These are phyloP conservation scores for Neopestalotiopsis sp. DNA, from an alignment of 2,329 filamentous ascomycete species.

Conservation along the genomic window DNA sequence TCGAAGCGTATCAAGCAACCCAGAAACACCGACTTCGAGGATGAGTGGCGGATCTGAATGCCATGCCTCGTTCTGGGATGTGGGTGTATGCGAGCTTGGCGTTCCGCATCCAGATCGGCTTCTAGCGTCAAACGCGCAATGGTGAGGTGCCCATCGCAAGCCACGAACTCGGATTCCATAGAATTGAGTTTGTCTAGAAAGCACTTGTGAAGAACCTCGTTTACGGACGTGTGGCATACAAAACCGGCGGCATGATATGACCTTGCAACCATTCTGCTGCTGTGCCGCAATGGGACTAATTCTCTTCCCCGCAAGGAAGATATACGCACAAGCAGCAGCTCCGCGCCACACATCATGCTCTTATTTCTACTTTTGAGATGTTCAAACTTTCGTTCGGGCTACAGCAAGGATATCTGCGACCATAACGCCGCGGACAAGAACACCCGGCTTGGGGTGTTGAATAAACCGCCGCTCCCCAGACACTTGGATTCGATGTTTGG, in stretches of 20 bases:
- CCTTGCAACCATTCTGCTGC: background rate
- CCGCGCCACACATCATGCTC: background rate
- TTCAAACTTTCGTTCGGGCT: background rate
- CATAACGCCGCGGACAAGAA: background rate
- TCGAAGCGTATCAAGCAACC: slow-evolving; percentile 10
- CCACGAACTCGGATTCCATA: background rate
- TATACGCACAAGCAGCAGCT: background rate
- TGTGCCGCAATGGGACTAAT: background rate
- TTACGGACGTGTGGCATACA: background rate
- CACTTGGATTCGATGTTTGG: too few relatives aligned
- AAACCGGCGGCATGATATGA: too few relatives aligned
- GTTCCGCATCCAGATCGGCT: background rate
- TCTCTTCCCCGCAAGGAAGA: too few relatives aligned
- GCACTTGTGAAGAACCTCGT: too few relatives aligned
- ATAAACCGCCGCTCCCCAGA: too few relatives aligned
- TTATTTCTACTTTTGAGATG: too few relatives aligned
- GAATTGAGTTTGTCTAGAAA: too few relatives aligned
- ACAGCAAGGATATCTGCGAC: background rate
- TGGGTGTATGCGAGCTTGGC: background rate
- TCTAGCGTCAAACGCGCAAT: background rate
- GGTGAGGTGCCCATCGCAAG: background rate
- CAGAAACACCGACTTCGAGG: background rate
- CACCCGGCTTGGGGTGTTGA: background rate
- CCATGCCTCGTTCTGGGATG: background rate
- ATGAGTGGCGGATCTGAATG: background rate